Base-by-base conservation (phyloP, 1,284 basidiomycete species). In the Waitea zeae region DNA sequence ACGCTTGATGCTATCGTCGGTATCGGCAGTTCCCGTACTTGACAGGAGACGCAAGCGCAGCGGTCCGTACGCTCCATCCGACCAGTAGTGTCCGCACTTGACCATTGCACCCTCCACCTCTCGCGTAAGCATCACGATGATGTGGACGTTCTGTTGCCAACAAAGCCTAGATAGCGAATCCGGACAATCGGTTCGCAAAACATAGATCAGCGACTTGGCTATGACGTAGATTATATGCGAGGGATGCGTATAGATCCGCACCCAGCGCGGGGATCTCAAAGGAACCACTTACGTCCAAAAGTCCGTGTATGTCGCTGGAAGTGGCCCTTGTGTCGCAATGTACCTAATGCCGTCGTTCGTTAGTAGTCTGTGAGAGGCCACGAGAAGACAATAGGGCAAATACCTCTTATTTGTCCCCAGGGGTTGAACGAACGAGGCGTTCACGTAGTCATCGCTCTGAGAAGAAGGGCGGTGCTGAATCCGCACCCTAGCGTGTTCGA, bases 251-350 rank as follows among this genome's bases (percentile, higher is more conserved):
- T 33, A 9, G 32, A 5, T 4, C 28, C 30, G 19, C 11, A 19
- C 17, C 14, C 30, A 14, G 35, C 12, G 19, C 17, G n/a, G 20
- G 12, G 30, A 28, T 30, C 11, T 17, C n/a, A 34, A 20, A 24
- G 14, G 7, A 28, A 12, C n/a, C 32, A 72, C 82, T 61, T 49
- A 88, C 93, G 79, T 84, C 93, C 93, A 98, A 47, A 98, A 98
- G 49, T 96, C 89, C 5, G 64, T 61, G 51, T 80, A 95, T 0
- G 93, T 97, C 15, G 81, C 72, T 5, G 84, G 81, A 19, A 98
- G 57, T 2, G 93, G 93, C 1, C 93, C 93, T 53, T 98, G 93
- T 1, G 93, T 96, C 1, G 92, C 93, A 42, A 98, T 96, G 50
- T 93, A 97, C n/a, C n/a, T n/a, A n/a, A n/a, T n/a, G n/a, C n/a